phyloP scores from a whole-genome alignment of 2,329 filamentous ascomycete genomes.

The Fusarium decemcellulare region DNA sequence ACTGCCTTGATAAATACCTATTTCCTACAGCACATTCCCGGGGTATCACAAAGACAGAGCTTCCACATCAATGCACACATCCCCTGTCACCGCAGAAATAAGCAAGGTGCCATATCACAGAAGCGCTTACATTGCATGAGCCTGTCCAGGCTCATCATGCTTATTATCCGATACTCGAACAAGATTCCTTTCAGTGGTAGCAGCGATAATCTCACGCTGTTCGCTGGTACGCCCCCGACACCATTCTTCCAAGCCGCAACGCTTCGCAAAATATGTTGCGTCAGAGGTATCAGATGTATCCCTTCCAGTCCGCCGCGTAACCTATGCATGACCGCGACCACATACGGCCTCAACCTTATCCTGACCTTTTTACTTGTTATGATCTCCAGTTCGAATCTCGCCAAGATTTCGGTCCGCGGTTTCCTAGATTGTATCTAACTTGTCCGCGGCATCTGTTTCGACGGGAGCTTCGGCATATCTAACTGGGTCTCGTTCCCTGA shows the following conservation, averaged over 20 bases:
- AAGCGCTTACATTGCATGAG: constrained; percentile 26
- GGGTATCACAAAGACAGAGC: not conserved
- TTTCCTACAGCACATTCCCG: too few species aligned
- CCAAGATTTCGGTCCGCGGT: too few species aligned
- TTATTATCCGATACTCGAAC: constrained; percentile 46
- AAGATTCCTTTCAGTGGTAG: constrained; percentile 38
- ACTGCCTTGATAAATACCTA: not conserved
- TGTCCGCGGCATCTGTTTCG: not conserved
- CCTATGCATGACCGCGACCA: not conserved
- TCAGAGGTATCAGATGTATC: constrained; percentile 19
- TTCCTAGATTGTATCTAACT: too few species aligned
- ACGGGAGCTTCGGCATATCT: constrained; percentile 34
- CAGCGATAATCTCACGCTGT: constrained; percentile 35
- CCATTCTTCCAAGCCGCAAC: constrained; percentile 16
- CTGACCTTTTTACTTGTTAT: not conserved
- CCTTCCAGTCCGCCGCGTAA: constrained; percentile 9
- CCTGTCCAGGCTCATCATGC: constrained; percentile 19
- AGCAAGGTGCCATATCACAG: constrained; percentile 4
- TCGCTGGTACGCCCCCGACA: constrained; percentile 23
- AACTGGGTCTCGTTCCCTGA: constrained; percentile 3
- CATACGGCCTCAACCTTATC: not conserved
- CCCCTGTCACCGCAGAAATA: not conserved
- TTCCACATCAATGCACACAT: not conserved
- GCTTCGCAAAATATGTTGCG: constrained; percentile 1
- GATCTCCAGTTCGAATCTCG: too few species aligned